Evolutionary conservation across 2,329 filamentous ascomycete genomes (phyloP).

Genomic region (Apiospora aurea): DNA sequence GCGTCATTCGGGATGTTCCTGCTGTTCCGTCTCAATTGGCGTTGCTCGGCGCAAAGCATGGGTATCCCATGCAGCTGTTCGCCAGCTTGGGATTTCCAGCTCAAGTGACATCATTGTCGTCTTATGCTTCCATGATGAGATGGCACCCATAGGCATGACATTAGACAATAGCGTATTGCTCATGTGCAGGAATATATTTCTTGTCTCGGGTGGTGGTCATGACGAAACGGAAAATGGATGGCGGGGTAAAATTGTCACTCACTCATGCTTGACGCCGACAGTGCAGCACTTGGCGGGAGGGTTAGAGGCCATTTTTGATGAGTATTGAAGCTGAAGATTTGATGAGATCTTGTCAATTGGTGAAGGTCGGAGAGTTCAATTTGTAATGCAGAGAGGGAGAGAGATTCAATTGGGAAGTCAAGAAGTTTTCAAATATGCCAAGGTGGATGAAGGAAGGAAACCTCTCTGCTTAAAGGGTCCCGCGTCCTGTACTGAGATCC

Average conservation of each 20-base stretch:
- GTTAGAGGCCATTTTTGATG: conserved; percentile 57
- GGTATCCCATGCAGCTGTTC: too few relatives aligned
- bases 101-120: background rate
- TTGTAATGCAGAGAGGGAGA: background rate
- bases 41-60: background rate
- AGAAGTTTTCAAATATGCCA: conserved; percentile 24
- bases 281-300: conserved; percentile 60
- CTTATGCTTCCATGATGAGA: background rate
- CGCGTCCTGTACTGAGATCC: background rate
- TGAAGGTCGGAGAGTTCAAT: background rate
- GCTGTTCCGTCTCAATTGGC: too few relatives aligned
- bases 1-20: too few relatives aligned
- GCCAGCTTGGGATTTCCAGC: background rate
- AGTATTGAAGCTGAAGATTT: background rate
- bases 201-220: background rate
- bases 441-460: conserved; percentile 13
- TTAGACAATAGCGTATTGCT: background rate
- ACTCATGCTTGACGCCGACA: conserved; percentile 61
- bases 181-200: background rate
- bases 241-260: conserved; percentile 39
- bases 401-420: background rate
- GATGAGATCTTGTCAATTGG: background rate
- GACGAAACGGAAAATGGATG: conserved; percentile 18
- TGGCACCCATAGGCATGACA: background rate
- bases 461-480: conserved; percentile 13